Conservation (phyloP, 805 yeast species). For the Yarrowia divulgata region DNA sequence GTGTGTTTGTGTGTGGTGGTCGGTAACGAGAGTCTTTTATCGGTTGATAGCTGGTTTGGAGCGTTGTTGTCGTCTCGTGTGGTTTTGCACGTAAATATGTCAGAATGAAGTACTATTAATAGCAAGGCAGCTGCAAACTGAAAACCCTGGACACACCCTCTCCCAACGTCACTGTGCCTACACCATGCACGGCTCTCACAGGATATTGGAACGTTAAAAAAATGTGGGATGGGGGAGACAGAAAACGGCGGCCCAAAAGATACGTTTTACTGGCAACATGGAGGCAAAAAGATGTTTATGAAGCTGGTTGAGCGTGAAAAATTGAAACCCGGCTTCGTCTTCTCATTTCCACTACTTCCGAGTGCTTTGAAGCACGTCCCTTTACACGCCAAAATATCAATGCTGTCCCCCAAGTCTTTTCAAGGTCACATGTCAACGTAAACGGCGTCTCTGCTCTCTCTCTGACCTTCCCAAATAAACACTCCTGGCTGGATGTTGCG, state of each 20-base stretch:
- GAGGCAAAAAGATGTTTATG: too few relatives aligned
- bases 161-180: constrained; percentile 30
- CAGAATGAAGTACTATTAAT: constrained; percentile 32
- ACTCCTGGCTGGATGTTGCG: not conserved
- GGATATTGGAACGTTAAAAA: constrained; percentile 30
- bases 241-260: too few relatives aligned
- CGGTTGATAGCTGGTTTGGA: not conserved
- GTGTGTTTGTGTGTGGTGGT: constrained; percentile 2
- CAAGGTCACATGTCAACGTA: not conserved
- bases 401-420: too few relatives aligned
- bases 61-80: constrained; percentile 10
- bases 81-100: constrained; percentile 31
- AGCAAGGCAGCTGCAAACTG: constrained; percentile 38
- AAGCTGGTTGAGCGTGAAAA: too few relatives aligned
- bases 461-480: not conserved
- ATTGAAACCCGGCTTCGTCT: too few relatives aligned
- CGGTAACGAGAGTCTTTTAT: not conserved
- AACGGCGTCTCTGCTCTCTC: not conserved
- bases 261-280: too few relatives aligned
- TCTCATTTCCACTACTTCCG: too few relatives aligned
- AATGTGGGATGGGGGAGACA: too few relatives aligned
- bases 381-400: too few relatives aligned
- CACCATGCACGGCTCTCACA: constrained; percentile 33
- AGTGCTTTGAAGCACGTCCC: too few relatives aligned
- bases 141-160: constrained; percentile 27